Evolutionary conservation across 2,329 filamentous ascomycete species (phyloP), one percentile per base, ranked within the genome.

Genomic region (Aureobasidium vineae): DNA sequence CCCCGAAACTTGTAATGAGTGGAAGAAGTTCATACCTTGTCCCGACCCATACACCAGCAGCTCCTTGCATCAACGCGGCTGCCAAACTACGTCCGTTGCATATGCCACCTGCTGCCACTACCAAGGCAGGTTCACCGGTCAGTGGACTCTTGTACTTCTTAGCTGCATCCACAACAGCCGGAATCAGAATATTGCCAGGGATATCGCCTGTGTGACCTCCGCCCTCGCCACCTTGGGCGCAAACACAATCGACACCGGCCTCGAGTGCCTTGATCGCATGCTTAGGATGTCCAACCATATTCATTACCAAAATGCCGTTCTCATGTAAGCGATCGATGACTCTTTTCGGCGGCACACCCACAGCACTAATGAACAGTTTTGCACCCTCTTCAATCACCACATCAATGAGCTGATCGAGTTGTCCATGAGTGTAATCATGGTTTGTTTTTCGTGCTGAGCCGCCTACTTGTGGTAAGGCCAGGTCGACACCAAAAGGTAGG

Each of bases 271-370:
- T 97, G 76, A 89, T 85, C 0, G 93, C 93, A 77, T 98, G 94
- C 76, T 90, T 92, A 1, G 94, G 93, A 72, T 93, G 90, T 0
- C 94, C 94, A 23, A 97, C 92, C 93, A 97, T 97, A 77, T 97
- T 97, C 92, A 97, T 97, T 41, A 97, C 84, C 67, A 96, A 75
- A 47, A 98, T 90, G 0, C 90, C 90, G 0, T 90, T 89, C 10
- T 84, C 83, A 74, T 98, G 94, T 52, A 98, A 82, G 53, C 87
- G 81, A 71, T 91, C 87, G 66, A 97, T 89, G 5, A 93, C 86
- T 66, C 81, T 77, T 53, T 81, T 80, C 0, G 93, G 91, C 19
- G 94, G 94, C 26, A 97, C 89, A 10, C 94, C 94, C 0, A 97
- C 92, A 1, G 94, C 94, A 63, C 84, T 88, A 49, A 97, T 92